Base-by-base conservation (phyloP, 2,329 filamentous ascomycete genomes). In the Cercospora sp. region DNA sequence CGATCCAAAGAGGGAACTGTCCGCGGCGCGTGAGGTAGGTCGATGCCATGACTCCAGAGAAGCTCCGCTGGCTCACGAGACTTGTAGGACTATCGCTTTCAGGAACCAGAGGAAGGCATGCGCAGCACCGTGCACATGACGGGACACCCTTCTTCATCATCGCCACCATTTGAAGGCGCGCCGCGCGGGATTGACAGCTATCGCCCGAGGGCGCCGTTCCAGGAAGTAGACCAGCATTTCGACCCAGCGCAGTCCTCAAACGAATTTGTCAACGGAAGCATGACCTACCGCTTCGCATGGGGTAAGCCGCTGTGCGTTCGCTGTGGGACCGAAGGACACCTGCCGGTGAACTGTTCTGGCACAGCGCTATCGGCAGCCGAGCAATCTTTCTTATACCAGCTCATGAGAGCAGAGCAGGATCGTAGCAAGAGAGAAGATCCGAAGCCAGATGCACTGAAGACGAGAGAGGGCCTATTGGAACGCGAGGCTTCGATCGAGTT, bases 281-380 rank as follows among this genome's bases (percentile, higher is more conserved):
- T 24, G 26, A 37, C 43, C 24, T 73, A 73, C 58, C 63, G 63
- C 32, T 73, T 73, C 65, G 67, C 67, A 9, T 70, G 67, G 66
- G 71, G 71, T 12, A 66, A 71, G 18, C 71, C 71, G 32, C 69
- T 73, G 9, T 73, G 71, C 40, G 68, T 71, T 9, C 43, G 63
- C 7, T 73, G 71, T 58, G 71, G 71, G 1, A 51, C 12, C 24
- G 62, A 61, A 18, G 71, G 71, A n/a, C 71, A 73, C 62, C 61
- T 73, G n/a, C 70, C 70, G 0, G 55, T 45, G n/a, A 30, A 68
- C 28, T 71, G 71, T 45, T 49, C 37, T 26, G 58, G 37, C 34
- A 28, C 49, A 28, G 30, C 65, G 9, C 53, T 73, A 8, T 68
- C 65, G 3, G 24, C 32, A 30, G 24, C 60, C 16, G 71, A 70